Evolutionary conservation across 2,329 filamentous ascomycete genomes (phyloP), one percentile per base, ranked within the genome.

Genomic region (Ophiostoma perfectum): DNA sequence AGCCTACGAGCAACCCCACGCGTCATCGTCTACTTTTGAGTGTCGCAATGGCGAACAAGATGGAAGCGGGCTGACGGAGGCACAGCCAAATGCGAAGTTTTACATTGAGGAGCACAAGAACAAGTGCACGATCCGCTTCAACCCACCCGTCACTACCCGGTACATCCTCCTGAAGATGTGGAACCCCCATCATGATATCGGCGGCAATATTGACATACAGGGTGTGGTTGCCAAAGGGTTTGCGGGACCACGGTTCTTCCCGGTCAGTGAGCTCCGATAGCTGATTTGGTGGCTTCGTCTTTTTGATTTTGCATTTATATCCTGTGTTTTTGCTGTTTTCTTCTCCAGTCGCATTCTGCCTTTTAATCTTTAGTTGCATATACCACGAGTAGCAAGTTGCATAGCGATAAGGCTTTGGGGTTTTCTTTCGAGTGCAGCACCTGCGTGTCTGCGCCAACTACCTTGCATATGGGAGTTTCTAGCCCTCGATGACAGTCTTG

Each of bases 131-230:
- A 90, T 98, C 74, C 89, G 87, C 69, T 97, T 98, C 73, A 87
- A 93, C 73, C 90, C 92, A 68, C 89, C 90, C 0, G 85, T 95
- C 70, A 92, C 91, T 11, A 91, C 91, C 5, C 86, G 91, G 68
- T 96, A 90, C 76, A 90, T 98, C 66, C 79, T 97, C 58, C 81
- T 98, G 71, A 97, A 97, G 81, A 86, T 97, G 77, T 97, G 92
- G 91, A 93, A 89, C 74, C 90, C 90, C 1, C 86, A 86, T 70
- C 84, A 87, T 39, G 86, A 88, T 64, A 82, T 85, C 4, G 74
- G 76, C 5, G 81, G 81, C 69, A 96, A 96, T 74, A 96, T 97
- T 72, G 93, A 97, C 75, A 92, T 98, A 52, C 90, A 97, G 77
- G 92, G 89, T 63, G 88, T 97, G 38, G 85, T 93, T 69, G 90